These are phyloP conservation scores for Beta lomatogona DNA, from an alignment of 179 eudicot species.

Conservation along the genomic window DNA sequence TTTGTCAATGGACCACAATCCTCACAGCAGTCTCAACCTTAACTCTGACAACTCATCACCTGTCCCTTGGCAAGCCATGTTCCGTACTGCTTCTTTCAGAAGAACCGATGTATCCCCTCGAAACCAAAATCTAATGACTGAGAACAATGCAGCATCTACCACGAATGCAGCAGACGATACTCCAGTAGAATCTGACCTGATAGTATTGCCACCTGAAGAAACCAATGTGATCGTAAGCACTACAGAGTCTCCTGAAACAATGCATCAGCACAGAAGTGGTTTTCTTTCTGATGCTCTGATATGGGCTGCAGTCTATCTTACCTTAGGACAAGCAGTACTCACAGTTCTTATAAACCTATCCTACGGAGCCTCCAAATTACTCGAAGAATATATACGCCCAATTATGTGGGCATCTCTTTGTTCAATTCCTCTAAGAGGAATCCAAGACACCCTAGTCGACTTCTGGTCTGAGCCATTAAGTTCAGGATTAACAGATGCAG, in stretches of 20 bases:
- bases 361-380: slow-evolving; percentile 18
- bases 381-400: slow-evolving; percentile 36
- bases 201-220: background rate
- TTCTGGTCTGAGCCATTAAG: slow-evolving; percentile 44
- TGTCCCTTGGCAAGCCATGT: slow-evolving; percentile 30
- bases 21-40: background rate
- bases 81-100: slow-evolving; percentile 32
- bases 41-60: slow-evolving; percentile 4
- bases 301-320: slow-evolving; percentile 32
- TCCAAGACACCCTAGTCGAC: slow-evolving; percentile 36
- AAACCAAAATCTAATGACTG: background rate
- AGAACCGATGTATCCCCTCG: slow-evolving; percentile 15
- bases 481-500: slow-evolving; percentile 29
- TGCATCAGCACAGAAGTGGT: background rate
- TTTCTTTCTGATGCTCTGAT: slow-evolving; percentile 22
- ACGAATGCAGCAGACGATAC: background rate
- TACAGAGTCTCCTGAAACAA: slow-evolving; percentile 8
- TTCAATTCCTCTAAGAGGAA: slow-evolving; percentile 40
- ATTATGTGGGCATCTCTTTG: slow-evolving; percentile 37
- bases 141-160: background rate
- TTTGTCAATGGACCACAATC: slow-evolving; percentile 26
- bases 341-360: slow-evolving; percentile 15
- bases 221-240: background rate
- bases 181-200: background rate
- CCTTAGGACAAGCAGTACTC: slow-evolving; percentile 32